Conservation (phyloP, 2,329 filamentous ascomycete species). For the Neopestalotiopsis sp. region DNA sequence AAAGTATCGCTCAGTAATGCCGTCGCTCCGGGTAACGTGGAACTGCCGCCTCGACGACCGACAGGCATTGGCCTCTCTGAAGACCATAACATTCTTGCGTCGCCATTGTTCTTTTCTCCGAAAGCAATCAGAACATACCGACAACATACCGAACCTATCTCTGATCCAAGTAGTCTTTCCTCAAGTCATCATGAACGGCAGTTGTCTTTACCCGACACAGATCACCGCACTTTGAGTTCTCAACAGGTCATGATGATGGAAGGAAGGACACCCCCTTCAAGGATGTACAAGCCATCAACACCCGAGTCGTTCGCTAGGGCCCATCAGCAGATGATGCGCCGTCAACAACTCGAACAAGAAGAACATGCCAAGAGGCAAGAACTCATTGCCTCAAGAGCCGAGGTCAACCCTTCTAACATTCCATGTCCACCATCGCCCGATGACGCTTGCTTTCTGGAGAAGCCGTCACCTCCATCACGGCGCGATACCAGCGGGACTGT, state of each 20-base stretch:
- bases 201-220: constrained; percentile 39
- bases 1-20: constrained; percentile 68
- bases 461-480: constrained; percentile 40
- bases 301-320: constrained; percentile 45
- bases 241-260: constrained; percentile 48
- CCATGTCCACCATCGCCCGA: constrained; percentile 53
- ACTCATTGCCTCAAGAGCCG: constrained; percentile 23
- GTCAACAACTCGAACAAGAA: constrained; percentile 39
- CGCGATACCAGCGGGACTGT: constrained; percentile 48
- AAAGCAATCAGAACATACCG: constrained; percentile 46
- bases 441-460: constrained; percentile 41
- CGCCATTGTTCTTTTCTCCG: constrained; percentile 46
- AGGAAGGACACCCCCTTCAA: constrained; percentile 39
- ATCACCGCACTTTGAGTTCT: constrained; percentile 53
- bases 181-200: constrained; percentile 36
- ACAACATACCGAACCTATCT: constrained; percentile 47
- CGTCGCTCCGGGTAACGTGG: constrained; percentile 65
- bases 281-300: constrained; percentile 43
- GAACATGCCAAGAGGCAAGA: constrained; percentile 36
- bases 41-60: constrained; percentile 47
- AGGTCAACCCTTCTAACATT: constrained; percentile 35
- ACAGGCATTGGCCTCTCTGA: constrained; percentile 54
- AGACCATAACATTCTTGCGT: constrained; percentile 35
- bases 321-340: constrained; percentile 38
- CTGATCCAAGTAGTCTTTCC: constrained; percentile 46